Base-by-base conservation (phyloP, 495 filamentous ascomycete genomes). In the Glonium stellatum region DNA sequence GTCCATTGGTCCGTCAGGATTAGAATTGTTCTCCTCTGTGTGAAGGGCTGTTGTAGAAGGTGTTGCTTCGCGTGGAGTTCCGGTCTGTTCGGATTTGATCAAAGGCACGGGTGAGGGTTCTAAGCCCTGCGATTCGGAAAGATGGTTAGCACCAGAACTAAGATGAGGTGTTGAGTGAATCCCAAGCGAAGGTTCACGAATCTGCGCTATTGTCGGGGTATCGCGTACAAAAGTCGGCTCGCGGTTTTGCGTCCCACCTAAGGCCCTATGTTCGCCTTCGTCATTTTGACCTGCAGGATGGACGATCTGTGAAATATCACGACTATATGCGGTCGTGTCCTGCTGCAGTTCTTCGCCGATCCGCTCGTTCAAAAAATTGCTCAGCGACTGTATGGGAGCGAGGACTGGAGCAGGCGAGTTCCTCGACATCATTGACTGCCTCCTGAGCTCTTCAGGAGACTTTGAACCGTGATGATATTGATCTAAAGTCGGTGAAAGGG, bases 391-490 rank as follows among this genome's bases (percentile, higher is more conserved):
- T 12, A 75, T 64, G 21, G 72, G 72, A 23, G 72, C 68, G 11
- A 75, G 58, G 13, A 63, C 31, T 21, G 62, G 62, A 58, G 62
- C 66, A 31, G 65, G 58, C 39, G 59, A 70, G 11, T 55, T 54
- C 31, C 59, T 41, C 9, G 48, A 44, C 27, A 57, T 58, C 48
- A 65, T 50, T 31, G 57, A 74, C 58, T 55, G 70, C 42, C 69
- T 56, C 18, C 73, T 47, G 62, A 67, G 69, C 57, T 68, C 63
- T 54, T 74, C 71, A 8, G 71, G 70, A 15, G 71, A 72, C 36
- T 63, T 67, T 23, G 71, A 74, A 22, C 70, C 62, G 42, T 72
- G 62, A 48, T 71, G 69, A 50, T 74, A 75, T 51, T 69, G 69
- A 19, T 75, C 71, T 19, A 75, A 67, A 5, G 69, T 73, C 12